These are phyloP conservation scores for Neopestalotiopsis clavispora DNA, from an alignment of 2,329 filamentous ascomycete species.

Conservation along the genomic window DNA sequence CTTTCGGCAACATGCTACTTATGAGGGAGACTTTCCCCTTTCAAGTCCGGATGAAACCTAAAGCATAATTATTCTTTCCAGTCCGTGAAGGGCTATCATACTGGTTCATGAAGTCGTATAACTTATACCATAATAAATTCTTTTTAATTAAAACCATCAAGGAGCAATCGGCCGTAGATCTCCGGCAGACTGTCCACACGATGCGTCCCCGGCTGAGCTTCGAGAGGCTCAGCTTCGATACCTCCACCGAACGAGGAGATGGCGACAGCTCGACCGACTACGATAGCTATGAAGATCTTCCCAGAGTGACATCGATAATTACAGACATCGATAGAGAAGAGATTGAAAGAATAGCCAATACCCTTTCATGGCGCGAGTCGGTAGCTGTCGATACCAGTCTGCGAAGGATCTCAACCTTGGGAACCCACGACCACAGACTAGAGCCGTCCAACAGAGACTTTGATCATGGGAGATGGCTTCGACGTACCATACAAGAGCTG, in stretches of 20 bases:
- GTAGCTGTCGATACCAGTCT: not conserved
- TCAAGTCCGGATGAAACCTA: not conserved
- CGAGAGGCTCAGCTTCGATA: not conserved
- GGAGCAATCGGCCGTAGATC: not conserved
- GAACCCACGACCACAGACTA: conserved; percentile 35
- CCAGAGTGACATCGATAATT: conserved; percentile 6
- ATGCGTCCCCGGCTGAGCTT: not conserved
- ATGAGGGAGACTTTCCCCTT: not conserved
- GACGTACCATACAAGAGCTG: conserved; percentile 44
- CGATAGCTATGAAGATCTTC: not conserved
- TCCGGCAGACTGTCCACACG: not conserved
- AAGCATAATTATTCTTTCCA: not conserved
- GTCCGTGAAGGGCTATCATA: not conserved
- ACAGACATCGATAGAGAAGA: conserved; percentile 3
- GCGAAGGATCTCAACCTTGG: conserved; percentile 8
- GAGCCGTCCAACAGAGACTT: conserved; percentile 45
- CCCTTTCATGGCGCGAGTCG: conserved; percentile 1
- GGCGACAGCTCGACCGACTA: conserved; percentile 7
- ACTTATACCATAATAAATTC: not conserved
- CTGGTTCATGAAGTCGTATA: not conserved
- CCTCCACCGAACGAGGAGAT: not conserved
- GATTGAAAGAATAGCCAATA: conserved; percentile 6
- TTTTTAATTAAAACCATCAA: not conserved
- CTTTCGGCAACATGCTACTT: not conserved
- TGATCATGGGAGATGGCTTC: conserved; percentile 47